A percentile compares a stretch with the other conserved stretches of the same genome.
Evolutionary conservation across 306 rosid species (phyloP).

Genomic region (Trichosanthes truncata): DNA sequence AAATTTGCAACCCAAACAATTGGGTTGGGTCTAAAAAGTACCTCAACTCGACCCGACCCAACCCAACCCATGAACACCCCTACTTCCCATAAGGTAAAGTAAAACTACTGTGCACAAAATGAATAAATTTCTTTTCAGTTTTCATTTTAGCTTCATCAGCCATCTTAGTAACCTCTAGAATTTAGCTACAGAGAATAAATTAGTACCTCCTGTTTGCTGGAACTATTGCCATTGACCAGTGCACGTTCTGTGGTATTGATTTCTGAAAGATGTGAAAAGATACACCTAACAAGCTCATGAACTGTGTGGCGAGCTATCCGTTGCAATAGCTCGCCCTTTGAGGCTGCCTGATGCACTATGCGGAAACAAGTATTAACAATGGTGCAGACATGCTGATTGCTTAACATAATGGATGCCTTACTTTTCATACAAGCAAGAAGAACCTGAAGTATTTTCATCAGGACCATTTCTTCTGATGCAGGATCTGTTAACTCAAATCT

Average conservation of each 20-base stretch:
- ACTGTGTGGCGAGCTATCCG: constrained; percentile 83
- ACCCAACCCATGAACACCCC: too few species aligned
- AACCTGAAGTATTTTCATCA: constrained; percentile 94
- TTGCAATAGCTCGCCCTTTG: constrained; percentile 88
- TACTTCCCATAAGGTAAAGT: not conserved
- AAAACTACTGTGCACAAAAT: not conserved
- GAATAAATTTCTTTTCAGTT: not conserved
- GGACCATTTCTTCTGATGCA: constrained; percentile 86
- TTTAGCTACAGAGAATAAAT: not conserved
- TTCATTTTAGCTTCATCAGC: not conserved
- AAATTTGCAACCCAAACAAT: too few species aligned
- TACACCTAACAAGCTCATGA: constrained; percentile 88
- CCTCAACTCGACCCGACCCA: too few species aligned
- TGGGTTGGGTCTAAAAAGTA: too few species aligned
- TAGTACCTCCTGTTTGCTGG: constrained; percentile 17
- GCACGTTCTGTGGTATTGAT: constrained; percentile 49
- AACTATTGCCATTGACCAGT: constrained; percentile 10
- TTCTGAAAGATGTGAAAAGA: constrained; percentile 89
- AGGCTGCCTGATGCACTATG: constrained; percentile 92
- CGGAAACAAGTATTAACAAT: constrained; percentile 94
- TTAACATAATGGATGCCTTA: constrained; percentile 82
- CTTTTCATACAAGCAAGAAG: constrained; percentile 94
- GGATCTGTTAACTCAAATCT: constrained; percentile 95
- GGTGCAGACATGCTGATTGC: constrained; percentile 96
- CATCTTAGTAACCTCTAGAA: not conserved